Base-by-base conservation (phyloP, 2,329 filamentous ascomycete genomes). In the Keithomyces neogunnii region DNA sequence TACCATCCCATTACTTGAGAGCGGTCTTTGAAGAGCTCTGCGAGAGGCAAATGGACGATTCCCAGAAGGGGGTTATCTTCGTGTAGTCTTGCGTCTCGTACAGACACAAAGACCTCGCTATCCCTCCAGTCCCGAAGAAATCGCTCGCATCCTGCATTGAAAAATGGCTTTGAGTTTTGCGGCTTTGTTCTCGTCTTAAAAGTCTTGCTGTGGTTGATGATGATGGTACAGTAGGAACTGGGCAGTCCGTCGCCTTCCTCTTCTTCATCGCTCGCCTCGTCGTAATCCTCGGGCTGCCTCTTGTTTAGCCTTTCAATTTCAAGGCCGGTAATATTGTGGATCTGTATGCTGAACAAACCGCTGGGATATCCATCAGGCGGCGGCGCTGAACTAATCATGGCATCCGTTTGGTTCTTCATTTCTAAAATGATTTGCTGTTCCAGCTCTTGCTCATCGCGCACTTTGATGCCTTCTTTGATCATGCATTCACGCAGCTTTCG, bases 131-230 rank as follows among this genome's bases (percentile, higher is more conserved):
- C 82, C 10, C 80, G 73, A 39, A 89, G 75, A 56, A 88, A 88
- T 4, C 84, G 77, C 63, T 90, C 86, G 2, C 81, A 87, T 5
- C 84, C 84, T 3, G 86, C 86, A 56, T 89, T 89, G 73, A 86
- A 89, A 65, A 89, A 89, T 0, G 86, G 86, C 59, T 88, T 88
- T 0, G 82, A 77, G 55, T 88, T 89, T 68, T 88, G 88, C 1
- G 86, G 86, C 66, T 90, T 89, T 0, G 86, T 88, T 13, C 86
- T 73, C 2, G 86, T 88, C 59, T 78, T 82, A 69, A 84, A 90
- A 10, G 76, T 71, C 62, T 79, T 88, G 56, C 78, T 77, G 61
- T 89, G 85, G 61, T 89, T 88, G 57, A 89, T 67, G 43, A 89
- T 85, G 57, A 89, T 78, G 33, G 77, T 87, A 63, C 84, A 88